Evolutionary conservation across 2,329 filamentous ascomycete genomes (phyloP).

Genomic region (Exophiala calicioides): DNA sequence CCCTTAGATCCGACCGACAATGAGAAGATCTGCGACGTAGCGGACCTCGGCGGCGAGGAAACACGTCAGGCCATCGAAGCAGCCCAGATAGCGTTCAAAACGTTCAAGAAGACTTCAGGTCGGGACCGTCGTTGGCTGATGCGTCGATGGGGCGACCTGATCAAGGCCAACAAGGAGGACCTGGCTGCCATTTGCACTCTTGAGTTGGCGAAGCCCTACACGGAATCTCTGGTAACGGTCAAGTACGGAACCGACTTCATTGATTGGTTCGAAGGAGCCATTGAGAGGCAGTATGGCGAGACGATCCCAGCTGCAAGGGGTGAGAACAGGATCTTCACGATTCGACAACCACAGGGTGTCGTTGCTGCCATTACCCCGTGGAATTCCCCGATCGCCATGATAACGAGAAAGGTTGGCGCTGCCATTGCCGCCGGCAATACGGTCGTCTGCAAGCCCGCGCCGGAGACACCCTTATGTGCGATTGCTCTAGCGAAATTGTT

Average conservation of each 20-base stretch:
- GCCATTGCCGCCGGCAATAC: conserved; percentile 65
- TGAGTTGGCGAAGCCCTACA: conserved; percentile 61
- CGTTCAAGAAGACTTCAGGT: neutral
- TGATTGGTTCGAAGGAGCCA: conserved; percentile 12
- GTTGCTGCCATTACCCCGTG: conserved; percentile 43
- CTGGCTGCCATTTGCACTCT: conserved; percentile 53
- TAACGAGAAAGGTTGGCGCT: conserved; percentile 30
- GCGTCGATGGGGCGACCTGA: conserved; percentile 26
- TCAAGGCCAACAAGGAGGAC: conserved; percentile 26
- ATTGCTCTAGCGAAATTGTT: conserved; percentile 56
- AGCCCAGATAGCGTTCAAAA: conserved; percentile 2
- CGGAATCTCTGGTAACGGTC: conserved; percentile 52
- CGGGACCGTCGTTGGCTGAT: conserved; percentile 23
- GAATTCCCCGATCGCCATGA: conserved; percentile 39
- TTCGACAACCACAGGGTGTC: conserved; percentile 39
- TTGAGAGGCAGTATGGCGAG: conserved; percentile 8
- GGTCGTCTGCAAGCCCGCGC: conserved; percentile 87
- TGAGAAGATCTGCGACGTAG: too few relatives aligned
- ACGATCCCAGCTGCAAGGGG: conserved; percentile 22
- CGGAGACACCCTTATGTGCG: conserved; percentile 84
- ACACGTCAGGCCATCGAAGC: conserved; percentile 12
- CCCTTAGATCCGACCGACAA: too few relatives aligned
- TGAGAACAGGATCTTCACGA: conserved; percentile 25
- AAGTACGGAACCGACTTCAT: conserved; percentile 42
- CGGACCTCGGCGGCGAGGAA: too few relatives aligned